These are phyloP conservation scores for Paxillus ammoniavirescens DNA, from an alignment of 768 basidiomycete genomes.

Conservation along the genomic window DNA sequence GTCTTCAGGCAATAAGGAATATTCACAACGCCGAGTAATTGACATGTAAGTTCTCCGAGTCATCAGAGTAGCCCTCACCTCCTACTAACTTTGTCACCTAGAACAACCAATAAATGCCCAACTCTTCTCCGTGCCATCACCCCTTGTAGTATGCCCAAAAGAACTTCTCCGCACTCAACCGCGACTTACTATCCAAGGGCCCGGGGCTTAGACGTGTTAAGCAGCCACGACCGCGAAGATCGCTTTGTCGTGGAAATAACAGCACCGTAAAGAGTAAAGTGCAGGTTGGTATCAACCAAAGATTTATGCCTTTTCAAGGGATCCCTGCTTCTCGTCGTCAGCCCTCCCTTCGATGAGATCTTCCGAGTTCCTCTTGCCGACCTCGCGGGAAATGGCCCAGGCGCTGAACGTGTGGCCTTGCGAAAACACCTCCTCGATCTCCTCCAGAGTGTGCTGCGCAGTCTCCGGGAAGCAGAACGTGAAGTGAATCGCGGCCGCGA, in stretches of 20 bases:
- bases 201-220: too few species aligned
- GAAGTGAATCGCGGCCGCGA: constrained; percentile 66
- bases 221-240: too few species aligned
- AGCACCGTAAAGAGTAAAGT: neutral
- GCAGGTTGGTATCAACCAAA: neutral
- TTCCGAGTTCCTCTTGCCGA: constrained; percentile 50
- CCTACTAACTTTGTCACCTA: too few species aligned
- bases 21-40: too few species aligned
- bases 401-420: constrained; percentile 69
- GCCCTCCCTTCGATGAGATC: constrained; percentile 33
- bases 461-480: constrained; percentile 84
- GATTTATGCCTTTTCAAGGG: constrained; percentile 4
- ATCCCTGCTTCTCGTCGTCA: constrained; percentile 6
- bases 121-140: too few species aligned
- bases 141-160: too few species aligned
- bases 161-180: too few species aligned
- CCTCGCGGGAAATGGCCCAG: constrained; percentile 62
- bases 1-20: too few species aligned
- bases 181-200: too few species aligned
- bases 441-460: constrained; percentile 69
- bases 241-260: neutral
- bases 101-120: too few species aligned
- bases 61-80: too few species aligned
- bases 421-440: constrained; percentile 75
- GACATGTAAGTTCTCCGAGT: too few species aligned